Evolutionary conservation across 2,329 filamentous ascomycete species (phyloP), one percentile per base, ranked within the genome.

Genomic region (Ramichloridium luteum): DNA sequence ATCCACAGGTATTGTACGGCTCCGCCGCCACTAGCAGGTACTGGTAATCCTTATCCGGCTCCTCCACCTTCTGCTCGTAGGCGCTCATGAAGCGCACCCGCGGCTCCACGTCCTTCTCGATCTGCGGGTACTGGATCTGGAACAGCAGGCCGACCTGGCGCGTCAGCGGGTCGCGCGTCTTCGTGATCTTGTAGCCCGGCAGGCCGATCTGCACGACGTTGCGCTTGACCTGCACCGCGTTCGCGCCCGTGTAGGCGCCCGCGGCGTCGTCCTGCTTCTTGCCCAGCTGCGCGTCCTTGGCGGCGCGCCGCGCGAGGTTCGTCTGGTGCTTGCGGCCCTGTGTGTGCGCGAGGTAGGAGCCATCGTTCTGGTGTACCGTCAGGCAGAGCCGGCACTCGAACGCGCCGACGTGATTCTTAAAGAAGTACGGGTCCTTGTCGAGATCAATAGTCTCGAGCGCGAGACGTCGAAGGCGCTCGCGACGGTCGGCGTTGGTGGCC

Each of bases 371-470:
- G 68, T 98, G 90, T 4, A 96, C 88, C 0, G 90, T 98, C 15
- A 98, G 68, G 54, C 90, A 98, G 25, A 98, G 79, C 16, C 90
- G 82, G 59, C 90, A 98, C 61, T 98, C 90, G 61, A 94, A 98
- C 53, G 80, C 90, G 53, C 90, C 90, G 50, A 96, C 83, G 61
- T 98, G 88, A 68, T 98, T 98, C 60, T 93, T 93, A 77, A 98
- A 98, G 68, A 96, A 94, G 72, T 96, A 98, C 0, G 90, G 90
- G 64, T 98, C 90, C 64, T 94, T 96, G 64, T 96, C 90, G 41
- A 96, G 81, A 65, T 96, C 88, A 68, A 98, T 98, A 34, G 85
- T 92, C 64, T 98, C 90, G 53, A 98, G 82, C 36, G 90, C 90
- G 54, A 98, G 85, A 66, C 94, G 94, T 59, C 88, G 85, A 23